Evolutionary conservation across 2,329 filamentous ascomycete genomes (phyloP).

Genomic region (Nectriaceae sp.): DNA sequence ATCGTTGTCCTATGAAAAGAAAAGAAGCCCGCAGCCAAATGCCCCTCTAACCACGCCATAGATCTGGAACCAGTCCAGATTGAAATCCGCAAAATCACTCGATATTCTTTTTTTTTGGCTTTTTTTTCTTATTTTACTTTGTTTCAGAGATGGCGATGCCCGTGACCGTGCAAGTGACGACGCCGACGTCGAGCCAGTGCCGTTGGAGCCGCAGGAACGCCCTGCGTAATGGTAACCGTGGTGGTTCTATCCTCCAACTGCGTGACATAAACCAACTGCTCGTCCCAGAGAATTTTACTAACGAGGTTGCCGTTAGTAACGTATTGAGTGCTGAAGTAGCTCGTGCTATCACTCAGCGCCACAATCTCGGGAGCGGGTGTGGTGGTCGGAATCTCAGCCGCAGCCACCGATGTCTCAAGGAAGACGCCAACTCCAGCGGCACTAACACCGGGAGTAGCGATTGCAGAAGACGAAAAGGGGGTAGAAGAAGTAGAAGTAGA

Average conservation of each 20-base stretch:
- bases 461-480: constrained; percentile 6
- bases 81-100: constrained; percentile 21
- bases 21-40: constrained; percentile 36
- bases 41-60: constrained; percentile 36
- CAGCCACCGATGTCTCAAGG: constrained; percentile 14
- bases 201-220: constrained; percentile 17
- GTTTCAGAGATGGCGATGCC: constrained; percentile 29
- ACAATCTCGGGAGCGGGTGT: constrained; percentile 27
- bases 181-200: constrained; percentile 25
- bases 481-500: constrained; percentile 10
- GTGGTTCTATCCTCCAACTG: constrained; percentile 42
- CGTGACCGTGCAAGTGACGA: constrained; percentile 41
- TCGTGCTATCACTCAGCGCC: constrained; percentile 35
- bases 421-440: constrained; percentile 12
- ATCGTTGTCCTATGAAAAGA: constrained; percentile 36
- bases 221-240: constrained; percentile 38
- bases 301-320: constrained; percentile 52
- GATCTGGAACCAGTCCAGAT: constrained; percentile 41
- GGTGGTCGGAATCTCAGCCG: constrained; percentile 16
- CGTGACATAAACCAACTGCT: constrained; percentile 57
- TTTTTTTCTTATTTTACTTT: constrained; percentile 6
- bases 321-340: constrained; percentile 52
- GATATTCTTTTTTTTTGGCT: constrained; percentile 11
- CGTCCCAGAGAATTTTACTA: constrained; percentile 58
- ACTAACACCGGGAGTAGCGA: constrained; percentile 12